Conservation (phyloP, 1,139 yeast genomes). For the Kodamaea sp. region DNA sequence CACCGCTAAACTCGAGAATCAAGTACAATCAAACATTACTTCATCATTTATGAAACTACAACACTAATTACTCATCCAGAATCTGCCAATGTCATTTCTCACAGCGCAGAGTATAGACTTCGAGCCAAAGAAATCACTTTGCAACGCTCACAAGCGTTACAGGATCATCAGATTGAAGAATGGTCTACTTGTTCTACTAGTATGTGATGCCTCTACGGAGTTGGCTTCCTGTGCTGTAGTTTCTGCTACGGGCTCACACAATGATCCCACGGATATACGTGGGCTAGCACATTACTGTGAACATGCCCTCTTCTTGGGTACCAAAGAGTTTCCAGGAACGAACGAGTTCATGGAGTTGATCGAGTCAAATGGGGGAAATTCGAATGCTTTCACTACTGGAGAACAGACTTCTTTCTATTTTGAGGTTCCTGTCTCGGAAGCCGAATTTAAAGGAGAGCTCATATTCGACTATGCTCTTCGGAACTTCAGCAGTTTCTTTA, state of each 20-base stretch:
- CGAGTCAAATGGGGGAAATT: conserved; percentile 50
- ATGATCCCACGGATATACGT: conserved; percentile 54
- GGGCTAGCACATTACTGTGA: conserved; percentile 80
- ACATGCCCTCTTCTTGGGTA: conserved; percentile 63
- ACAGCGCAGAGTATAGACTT: background rate
- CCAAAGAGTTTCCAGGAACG: conserved; percentile 52
- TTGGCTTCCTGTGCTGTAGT: conserved; percentile 49
- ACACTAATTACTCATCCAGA: too few relatives aligned
- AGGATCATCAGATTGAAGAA: conserved; percentile 50
- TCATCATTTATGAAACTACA: too few relatives aligned
- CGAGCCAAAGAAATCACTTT: conserved; percentile 28
- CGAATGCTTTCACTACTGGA: conserved; percentile 69
- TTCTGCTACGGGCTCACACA: conserved; percentile 63
- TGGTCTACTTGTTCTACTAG: conserved; percentile 51
- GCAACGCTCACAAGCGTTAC: conserved; percentile 37
- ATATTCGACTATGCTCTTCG: conserved; percentile 46
- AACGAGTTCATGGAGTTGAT: conserved; percentile 46
- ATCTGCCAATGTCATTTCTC: conserved; percentile 1
- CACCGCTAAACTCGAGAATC: too few relatives aligned
- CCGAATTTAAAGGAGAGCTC: conserved; percentile 22
- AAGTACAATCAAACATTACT: too few relatives aligned
- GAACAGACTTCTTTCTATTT: conserved; percentile 63
- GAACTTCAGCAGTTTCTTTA: conserved; percentile 55
- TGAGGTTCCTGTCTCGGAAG: conserved; percentile 51
- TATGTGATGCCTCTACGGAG: conserved; percentile 57